Evolutionary conservation across 1,139 yeast genomes (phyloP).

Genomic region (Hemisphaericaspora subhashii): DNA sequence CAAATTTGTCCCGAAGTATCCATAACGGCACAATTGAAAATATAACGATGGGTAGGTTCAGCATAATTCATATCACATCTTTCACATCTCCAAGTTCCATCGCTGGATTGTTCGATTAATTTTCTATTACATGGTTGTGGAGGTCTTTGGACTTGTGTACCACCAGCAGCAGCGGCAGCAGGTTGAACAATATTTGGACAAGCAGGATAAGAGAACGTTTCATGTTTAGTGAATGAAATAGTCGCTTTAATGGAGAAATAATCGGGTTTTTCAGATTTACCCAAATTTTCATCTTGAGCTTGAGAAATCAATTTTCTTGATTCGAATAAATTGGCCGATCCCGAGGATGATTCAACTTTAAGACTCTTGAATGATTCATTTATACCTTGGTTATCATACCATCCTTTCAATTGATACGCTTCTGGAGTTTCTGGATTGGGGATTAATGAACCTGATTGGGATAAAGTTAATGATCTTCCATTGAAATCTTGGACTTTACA

Average conservation of each 20-base stretch:
- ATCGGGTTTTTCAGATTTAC: constrained; percentile 75
- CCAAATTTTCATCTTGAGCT: constrained; percentile 70
- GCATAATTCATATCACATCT: constrained; percentile 73
- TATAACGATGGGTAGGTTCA: constrained; percentile 76
- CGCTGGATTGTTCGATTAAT: constrained; percentile 67
- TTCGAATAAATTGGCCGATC: constrained; percentile 31
- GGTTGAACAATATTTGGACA: constrained; percentile 53
- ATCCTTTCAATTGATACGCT: constrained; percentile 85
- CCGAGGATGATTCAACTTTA: constrained; percentile 35
- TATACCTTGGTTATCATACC: constrained; percentile 86
- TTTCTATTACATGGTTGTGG: constrained; percentile 67
- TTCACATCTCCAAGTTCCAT: constrained; percentile 90
- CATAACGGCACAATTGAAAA: constrained; percentile 66
- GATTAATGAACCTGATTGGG: constrained; percentile 72
- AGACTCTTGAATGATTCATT: constrained; percentile 62
- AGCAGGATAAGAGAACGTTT: constrained; percentile 87
- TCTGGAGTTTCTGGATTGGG: constrained; percentile 88
- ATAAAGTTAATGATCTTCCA: constrained; percentile 81
- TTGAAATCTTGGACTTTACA: constrained; percentile 87
- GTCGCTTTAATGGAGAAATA: constrained; percentile 75
- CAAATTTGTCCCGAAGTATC: constrained; percentile 85
- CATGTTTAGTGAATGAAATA: constrained; percentile 67
- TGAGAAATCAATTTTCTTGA: constrained; percentile 66
- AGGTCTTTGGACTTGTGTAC: constrained; percentile 19
- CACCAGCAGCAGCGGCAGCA: background rate